Conservation (phyloP, 106 monocot genomes). For the Triglochin maritima region DNA sequence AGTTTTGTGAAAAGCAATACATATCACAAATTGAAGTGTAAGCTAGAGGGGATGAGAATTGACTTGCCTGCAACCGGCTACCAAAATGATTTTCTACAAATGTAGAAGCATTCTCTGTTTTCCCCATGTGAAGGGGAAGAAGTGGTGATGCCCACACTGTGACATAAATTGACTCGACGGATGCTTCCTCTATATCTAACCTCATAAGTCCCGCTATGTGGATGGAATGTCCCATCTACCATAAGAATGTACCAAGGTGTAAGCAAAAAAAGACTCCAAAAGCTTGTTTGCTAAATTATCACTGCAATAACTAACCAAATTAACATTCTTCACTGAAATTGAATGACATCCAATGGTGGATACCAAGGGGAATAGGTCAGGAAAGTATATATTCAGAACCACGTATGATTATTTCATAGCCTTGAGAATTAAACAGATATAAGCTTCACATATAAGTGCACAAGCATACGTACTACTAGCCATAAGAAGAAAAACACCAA, state of each 20-base stretch:
- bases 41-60: not conserved
- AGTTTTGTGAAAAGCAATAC: not conserved
- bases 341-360: not conserved
- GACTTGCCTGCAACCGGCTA: constrained; percentile 61
- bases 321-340: not conserved
- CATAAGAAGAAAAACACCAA: too few species aligned
- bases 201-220: constrained; percentile 87
- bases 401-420: too few species aligned
- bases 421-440: too few species aligned
- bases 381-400: too few species aligned
- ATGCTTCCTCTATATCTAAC: constrained; percentile 73
- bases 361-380: not conserved
- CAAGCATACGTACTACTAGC: too few species aligned
- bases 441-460: too few species aligned
- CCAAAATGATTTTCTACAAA: constrained; percentile 83
- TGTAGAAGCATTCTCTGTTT: constrained; percentile 48
- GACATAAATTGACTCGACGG: constrained; percentile 51
- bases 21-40: not conserved
- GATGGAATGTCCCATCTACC: constrained; percentile 63
- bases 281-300: not conserved
- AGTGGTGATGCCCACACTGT: constrained; percentile 92
- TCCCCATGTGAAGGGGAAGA: constrained; percentile 97
- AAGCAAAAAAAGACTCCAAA: not conserved
- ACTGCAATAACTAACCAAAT: not conserved
- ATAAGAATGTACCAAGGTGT: not conserved